Evolutionary conservation across 352 stramenopile genomes (phyloP), one percentile per base, ranked within the genome.

Genomic region (Achlya hypogyna): DNA sequence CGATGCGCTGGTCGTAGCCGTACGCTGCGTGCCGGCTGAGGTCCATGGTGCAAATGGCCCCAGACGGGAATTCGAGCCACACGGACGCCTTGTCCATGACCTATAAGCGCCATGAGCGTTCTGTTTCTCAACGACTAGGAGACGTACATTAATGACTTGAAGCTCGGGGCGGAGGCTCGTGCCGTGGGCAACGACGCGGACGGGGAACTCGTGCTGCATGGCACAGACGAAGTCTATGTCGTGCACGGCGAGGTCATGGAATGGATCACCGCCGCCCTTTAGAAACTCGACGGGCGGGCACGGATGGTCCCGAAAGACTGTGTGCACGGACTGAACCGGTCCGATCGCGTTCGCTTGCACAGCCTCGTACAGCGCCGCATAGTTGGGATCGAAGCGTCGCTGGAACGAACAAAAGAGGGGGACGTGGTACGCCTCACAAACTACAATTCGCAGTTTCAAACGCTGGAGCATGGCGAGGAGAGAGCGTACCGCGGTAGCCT

Each of bases 1-100:
- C 91, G 64, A 93, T 86, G 43, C 91, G 84, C 71, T 98, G 91
- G 76, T 98, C 91, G 71, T 98, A 98, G 38, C 91, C 91, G 65
- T 96, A 97, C 47, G 80, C 76, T 3, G 89, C 82, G 52, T 75
- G 84, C 8, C 91, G 82, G 67, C 83, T 96, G 22, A 97, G 68
- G 38, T 92, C 85, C 71, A 97, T 88, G 3, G 87, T 96, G 47
- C 88, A 93, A n/a, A 96, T 75, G 20, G 91, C 81, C 45, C 88
- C 88, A 9, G 14, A 73, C 0, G 71, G 69, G 54, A 91, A 91
- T 69, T 89, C 78, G 53, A 91, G 78, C 81, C 82, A 93, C 9
- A 93, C 81, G 62, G 78, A 89, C 38, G 84, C 84, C 53, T 89
- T 89, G 70, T 93, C 84, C 82, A 93, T 94, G 52, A 87, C 51